Percentiles rank a stretch among this genome's conserved stretches.
These are phyloP conservation scores for Plasmodium billcollinsi DNA, from an alignment of 169 alveolate species.

Conservation along the genomic window DNA sequence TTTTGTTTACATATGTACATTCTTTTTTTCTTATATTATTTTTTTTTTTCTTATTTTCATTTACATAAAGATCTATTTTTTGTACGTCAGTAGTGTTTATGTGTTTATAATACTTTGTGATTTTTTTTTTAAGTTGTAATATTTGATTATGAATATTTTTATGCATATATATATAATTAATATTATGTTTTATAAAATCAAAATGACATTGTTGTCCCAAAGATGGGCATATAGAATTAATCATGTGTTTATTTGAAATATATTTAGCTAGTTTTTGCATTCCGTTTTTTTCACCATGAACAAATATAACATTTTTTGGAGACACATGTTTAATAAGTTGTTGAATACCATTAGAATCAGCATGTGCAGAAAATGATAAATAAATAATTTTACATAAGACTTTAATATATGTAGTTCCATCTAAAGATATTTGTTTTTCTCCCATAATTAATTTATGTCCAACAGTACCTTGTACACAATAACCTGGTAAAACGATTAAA, in stretches of 20 bases:
- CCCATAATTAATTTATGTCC: slow-evolving; percentile 96
- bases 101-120: too few relatives aligned
- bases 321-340: slow-evolving; percentile 90
- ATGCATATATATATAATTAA: slow-evolving; percentile 34
- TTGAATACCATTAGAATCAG: slow-evolving; percentile 98
- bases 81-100: too few relatives aligned
- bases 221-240: slow-evolving; percentile 62
- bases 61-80: too few relatives aligned
- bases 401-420: slow-evolving; percentile 81
- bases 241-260: slow-evolving; percentile 39
- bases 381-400: slow-evolving; percentile 94
- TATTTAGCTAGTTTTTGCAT: slow-evolving; percentile 92
- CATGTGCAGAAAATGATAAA: slow-evolving; percentile 98
- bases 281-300: slow-evolving; percentile 98
- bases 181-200: slow-evolving; percentile 28
- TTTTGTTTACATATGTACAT: too few relatives aligned
- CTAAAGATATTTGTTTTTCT: slow-evolving; percentile 78
- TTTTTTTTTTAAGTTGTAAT: slow-evolving; percentile 1
- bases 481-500: slow-evolving; percentile 98
- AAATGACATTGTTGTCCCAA: slow-evolving; percentile 53
- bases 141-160: slow-evolving; percentile 4
- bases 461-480: slow-evolving; percentile 98
- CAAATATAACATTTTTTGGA: slow-evolving; percentile 94
- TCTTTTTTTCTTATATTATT: too few relatives aligned
- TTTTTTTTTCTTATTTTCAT: too few relatives aligned